Evolutionary conservation across 192 early-diverging fungal species (phyloP), one percentile per base, ranked within the genome.

Genomic region (Funneliformis mosseae): DNA sequence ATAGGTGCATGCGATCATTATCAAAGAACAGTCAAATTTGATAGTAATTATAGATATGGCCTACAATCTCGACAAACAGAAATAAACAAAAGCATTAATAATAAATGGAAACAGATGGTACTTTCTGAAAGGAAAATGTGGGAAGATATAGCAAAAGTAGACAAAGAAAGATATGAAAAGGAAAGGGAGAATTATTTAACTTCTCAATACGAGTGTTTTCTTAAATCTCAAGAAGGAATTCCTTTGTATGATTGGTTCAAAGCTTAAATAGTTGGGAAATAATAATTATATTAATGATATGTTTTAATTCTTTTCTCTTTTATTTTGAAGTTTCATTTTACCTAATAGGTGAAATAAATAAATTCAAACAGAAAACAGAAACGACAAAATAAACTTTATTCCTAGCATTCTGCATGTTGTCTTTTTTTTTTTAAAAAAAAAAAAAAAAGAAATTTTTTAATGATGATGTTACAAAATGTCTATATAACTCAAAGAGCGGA

Each of bases 401-500:
- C 7, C 3, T 23, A 25, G 8, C 63, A 18, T 6, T 43, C 41
- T n/a, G 7, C 33, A 21, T 25, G 18, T 14, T 42, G 2, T 9
- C 21, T 38, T 72, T 42, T 72, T 42, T 9, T 42, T 38, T 72
- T 42, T 72, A 21, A 43, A n/a, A 39, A 72, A 38, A 43, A 43
- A 14, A 45, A 27, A 48, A 39, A 18, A 55, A 25, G 16, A 59
- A 18, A 59, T 21, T 23, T 62, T 63, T 77, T 63, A 33, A 8
- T 42, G 5, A 8, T 42, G 5, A 25, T 41, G 11, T 42, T 77
- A 48, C 23, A 77, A 62, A 28, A 64, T 77, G 11, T 64, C 28
- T 7, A 33, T 33, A 18, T 33, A 21, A 55, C 85, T 92, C 92
- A 96, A 83, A 97, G 89, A 80, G 95, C 95, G 84, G 93, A 95